Evolutionary conservation across 139 green algal species (phyloP), one percentile per base, ranked within the genome.

Genomic region (Penium margaritaceum): DNA sequence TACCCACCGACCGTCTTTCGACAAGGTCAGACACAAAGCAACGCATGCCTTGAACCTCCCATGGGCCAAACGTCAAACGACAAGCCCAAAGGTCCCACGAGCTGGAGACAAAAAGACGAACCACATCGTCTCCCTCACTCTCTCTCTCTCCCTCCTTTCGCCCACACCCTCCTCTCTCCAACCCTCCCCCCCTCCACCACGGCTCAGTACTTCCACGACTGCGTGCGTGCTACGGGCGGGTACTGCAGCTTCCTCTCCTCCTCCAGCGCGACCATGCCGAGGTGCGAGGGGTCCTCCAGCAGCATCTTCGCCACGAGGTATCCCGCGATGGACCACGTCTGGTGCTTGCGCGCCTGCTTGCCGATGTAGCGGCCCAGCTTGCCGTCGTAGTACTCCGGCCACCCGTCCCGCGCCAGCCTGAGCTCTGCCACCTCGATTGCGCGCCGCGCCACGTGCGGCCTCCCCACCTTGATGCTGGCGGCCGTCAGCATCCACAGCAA

Each of bases 361-460:
- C 75, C 75, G 7, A 82, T 29, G 12, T 69, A 66, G 35, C 69
- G 54, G 2, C 75, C 73, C 17, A 75, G 64, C 63, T 80, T 79
- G 6, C 75, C 75, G 44, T 82, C 75, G 36, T 82, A 82, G 61
- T 82, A 82, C 63, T 82, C 75, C 2, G 75, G 75, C 67, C 67
- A 82, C 24, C 39, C 57, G 30, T 81, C 74, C 67, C 64, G 51
- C 5, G 24, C 24, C 39, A 82, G 58, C 3, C 68, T 19, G 33
- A 47, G 34, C 3, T 82, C 75, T 19, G 69, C 69, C 19, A 82
- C 6, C 7, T 79, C 63, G 0, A 82, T 74, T n/a, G 68, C 68
- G 12, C 69, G 41, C 0, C 55, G 24, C 5, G 75, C 75, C 3
- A 77, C 33, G 30, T 82, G 63, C 1, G 69, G 69, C 30, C 75